Conservation (phyloP, 192 early-diverging fungal species). For the Umbelopsis isabellina region DNA sequence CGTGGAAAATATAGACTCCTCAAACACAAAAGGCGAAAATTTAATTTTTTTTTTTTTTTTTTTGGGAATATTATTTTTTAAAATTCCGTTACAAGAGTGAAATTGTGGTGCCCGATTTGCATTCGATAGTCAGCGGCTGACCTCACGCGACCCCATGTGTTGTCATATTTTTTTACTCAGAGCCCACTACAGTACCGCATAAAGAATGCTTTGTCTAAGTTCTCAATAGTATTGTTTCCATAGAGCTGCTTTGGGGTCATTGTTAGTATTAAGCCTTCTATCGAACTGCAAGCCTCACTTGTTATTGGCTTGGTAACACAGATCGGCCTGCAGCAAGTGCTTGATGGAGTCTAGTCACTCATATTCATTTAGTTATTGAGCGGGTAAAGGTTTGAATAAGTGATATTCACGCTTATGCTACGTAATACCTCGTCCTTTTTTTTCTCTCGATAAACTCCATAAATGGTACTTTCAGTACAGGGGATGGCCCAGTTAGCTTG, state of each 20-base stretch:
- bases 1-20: too few relatives aligned
- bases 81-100: background rate
- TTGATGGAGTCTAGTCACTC: background rate
- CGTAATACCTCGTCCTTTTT: background rate
- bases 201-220: too few relatives aligned
- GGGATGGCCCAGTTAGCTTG: too few relatives aligned
- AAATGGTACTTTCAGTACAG: background rate
- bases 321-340: background rate
- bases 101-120: constrained; percentile 9
- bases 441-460: background rate
- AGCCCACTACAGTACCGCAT: too few relatives aligned
- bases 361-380: background rate
- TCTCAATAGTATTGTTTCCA: too few relatives aligned
- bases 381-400: constrained; percentile 1
- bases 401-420: background rate
- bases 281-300: too few relatives aligned
- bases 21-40: too few relatives aligned
- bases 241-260: too few relatives aligned
- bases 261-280: too few relatives aligned
- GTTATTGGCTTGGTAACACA: background rate
- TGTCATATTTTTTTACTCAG: too few relatives aligned
- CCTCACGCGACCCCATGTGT: constrained; percentile 12
- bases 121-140: background rate
- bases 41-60: too few relatives aligned
- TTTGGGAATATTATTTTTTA: too few relatives aligned